Evolutionary conservation across 1,139 yeast species (phyloP), one percentile per base, ranked within the genome.

Genomic region (Yarrowia galli): DNA sequence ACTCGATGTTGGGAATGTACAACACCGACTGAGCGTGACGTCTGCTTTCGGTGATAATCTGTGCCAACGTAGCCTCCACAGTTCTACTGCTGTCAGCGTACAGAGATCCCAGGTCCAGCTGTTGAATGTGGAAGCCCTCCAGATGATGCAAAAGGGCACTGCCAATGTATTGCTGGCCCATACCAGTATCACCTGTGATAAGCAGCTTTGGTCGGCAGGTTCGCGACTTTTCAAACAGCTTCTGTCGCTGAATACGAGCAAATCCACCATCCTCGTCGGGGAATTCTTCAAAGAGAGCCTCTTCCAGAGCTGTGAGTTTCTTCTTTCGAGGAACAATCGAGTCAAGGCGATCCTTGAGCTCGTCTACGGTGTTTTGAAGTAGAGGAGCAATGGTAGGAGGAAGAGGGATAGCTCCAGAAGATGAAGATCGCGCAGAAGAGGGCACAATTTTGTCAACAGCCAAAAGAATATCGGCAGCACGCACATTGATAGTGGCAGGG

Each of bases 361-460:
- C 80, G 0, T 79, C 76, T 58, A 89, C 82, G 64, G 87, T 84
- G 0, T 75, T 74, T 23, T 81, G 78, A 45, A 95, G 79, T 46
- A 95, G 77, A 0, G 97, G 90, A 66, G 81, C 82, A 63, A 95
- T 78, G 58, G 87, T 85, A 12, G 85, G 86, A 0, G 99, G 98
- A 49, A 96, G 79, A 3, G 97, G 97, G 10, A 90, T 84, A 0
- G 96, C 88, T 0, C 86, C 85, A 4, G 88, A 83, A 0, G 95
- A 85, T 0, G 96, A 85, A 0, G 97, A 89, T 70, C 99, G 83
- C 0, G 97, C 92, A 69, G 97, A 90, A 0, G 97, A 92, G 0
- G 99, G 99, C 49, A 93, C 87, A 69, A 95, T 91, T 75, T 90
- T 91, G 43, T 90, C 95, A 65, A 95, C 78, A 0, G 98, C 97